phyloP scores from a whole-genome alignment of 2,329 filamentous ascomycete genomes.

The Colletotrichum cuscutae region DNA sequence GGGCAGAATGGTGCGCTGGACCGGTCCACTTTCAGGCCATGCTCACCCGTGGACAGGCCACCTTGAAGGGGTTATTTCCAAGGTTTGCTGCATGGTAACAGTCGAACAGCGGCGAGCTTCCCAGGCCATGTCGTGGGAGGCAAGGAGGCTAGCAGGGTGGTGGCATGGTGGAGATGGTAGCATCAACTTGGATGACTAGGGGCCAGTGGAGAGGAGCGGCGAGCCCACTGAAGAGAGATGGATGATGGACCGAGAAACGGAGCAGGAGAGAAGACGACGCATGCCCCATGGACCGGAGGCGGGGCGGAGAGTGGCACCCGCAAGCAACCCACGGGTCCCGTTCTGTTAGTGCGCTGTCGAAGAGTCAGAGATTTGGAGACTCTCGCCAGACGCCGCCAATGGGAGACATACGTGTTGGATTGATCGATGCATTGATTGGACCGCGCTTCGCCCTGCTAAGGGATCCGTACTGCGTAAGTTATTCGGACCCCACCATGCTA shows the following conservation, averaged over 20 bases:
- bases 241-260: constrained; percentile 27
- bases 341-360: neutral
- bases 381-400: constrained; percentile 11
- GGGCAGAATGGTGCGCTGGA: constrained; percentile 23
- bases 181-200: constrained; percentile 3
- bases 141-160: constrained; percentile 27
- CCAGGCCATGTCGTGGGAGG: constrained; percentile 5
- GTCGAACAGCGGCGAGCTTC: neutral
- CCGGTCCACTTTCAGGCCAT: constrained; percentile 28
- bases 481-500: neutral
- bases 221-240: constrained; percentile 27
- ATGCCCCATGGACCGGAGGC: constrained; percentile 21
- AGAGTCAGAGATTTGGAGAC: constrained; percentile 22
- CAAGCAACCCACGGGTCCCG: neutral
- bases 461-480: neutral
- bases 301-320: constrained; percentile 25
- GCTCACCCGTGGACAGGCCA: constrained; percentile 23
- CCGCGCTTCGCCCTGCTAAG: neutral
- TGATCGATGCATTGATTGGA: constrained; percentile 13
- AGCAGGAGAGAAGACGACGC: constrained; percentile 13
- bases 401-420: constrained; percentile 5
- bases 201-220: neutral
- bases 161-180: constrained; percentile 10
- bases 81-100: constrained; percentile 18
- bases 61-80: constrained; percentile 16